Base-by-base conservation (phyloP, 169 alveolate species). In the Besnoitia besnoiti region DNA sequence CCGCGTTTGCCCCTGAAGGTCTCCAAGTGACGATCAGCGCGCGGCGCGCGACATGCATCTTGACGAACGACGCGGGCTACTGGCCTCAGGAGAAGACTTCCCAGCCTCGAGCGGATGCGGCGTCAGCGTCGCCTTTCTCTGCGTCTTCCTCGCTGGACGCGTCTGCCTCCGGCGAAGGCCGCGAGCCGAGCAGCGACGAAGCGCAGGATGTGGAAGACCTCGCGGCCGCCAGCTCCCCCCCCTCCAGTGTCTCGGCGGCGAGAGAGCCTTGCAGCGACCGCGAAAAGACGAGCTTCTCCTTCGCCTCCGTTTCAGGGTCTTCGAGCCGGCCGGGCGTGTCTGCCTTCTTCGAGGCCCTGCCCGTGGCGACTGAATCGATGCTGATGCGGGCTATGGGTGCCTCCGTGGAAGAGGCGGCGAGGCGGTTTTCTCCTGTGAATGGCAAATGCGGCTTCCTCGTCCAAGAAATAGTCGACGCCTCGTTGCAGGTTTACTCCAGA, bases 11-110 rank as follows among this genome's bases (percentile, higher is more conserved):
- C 30, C n/a, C 24, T 73, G 82, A 16, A 73, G 82, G 82, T 1
- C 39, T 73, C 46, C 82, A 39, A 16, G 46, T 37, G 46, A 73
- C 82, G 46, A 73, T n/a, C 12, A 73, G 46, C 24, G 39, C 44
- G 40, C 82, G 82, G 47, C 82, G 82, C 10, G 82, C 82, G 30
- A 73, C 82, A 16, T 73, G 82, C 46, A 73, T 73, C n/a, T 37
- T 73, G 47, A 73, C 82, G 16, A 73, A 73, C 24, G 82, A 73
- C 82, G 46, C 14, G 44, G 82, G 82, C 46, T 73, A 73, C 46
- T 73, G 82, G 82, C 82, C 82, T 35, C 47, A 73, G 14, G 82
- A 39, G 14, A 42, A 73, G n/a, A 5, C 67, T 5, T n/a, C 67
- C 24, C n/a, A n/a, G n/a, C n/a, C n/a, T n/a, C n/a, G n/a, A n/a